Conservation (phyloP, 2,329 filamentous ascomycete species). For the Cyphellophora attinorum region DNA sequence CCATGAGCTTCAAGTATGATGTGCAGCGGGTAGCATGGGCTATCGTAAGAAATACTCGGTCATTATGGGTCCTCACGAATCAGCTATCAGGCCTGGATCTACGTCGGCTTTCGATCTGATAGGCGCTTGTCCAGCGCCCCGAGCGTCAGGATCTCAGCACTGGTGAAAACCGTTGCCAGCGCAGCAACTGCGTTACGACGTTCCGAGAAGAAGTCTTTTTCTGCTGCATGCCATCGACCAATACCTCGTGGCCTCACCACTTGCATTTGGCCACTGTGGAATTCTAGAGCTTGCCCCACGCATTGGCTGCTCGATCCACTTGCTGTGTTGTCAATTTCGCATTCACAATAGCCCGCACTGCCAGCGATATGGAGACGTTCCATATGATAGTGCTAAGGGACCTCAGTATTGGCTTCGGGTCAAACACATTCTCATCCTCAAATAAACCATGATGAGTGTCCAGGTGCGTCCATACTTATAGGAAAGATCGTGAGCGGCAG, state of each 20-base stretch:
- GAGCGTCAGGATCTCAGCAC: conserved; percentile 15
- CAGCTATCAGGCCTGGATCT: conserved; percentile 10
- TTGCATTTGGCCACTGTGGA: conserved; percentile 19
- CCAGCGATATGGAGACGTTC: too few relatives aligned
- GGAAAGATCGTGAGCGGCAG: too few relatives aligned
- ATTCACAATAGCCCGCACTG: conserved; percentile 5
- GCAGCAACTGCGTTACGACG: conserved; percentile 19
- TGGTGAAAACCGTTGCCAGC: conserved; percentile 19
- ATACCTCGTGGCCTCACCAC: conserved; percentile 12
- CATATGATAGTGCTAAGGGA: too few relatives aligned
- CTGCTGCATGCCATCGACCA: conserved; percentile 1
- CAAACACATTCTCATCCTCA: too few relatives aligned
- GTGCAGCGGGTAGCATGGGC: neutral
- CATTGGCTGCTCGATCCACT: conserved; percentile 12
- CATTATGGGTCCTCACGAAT: neutral
- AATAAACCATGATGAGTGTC: too few relatives aligned
- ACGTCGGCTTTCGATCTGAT: conserved; percentile 4
- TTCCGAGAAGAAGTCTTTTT: conserved; percentile 7
- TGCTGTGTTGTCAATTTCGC: conserved; percentile 20
- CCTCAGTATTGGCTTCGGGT: too few relatives aligned
- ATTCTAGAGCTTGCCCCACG: conserved; percentile 17
- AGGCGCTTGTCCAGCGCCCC: conserved; percentile 6
- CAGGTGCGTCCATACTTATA: too few relatives aligned
- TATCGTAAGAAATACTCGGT: neutral
- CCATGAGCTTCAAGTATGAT: neutral